phyloP scores from a whole-genome alignment of 202 grass and related monocot genomes.

The Dendrocalamus latiflorus region DNA sequence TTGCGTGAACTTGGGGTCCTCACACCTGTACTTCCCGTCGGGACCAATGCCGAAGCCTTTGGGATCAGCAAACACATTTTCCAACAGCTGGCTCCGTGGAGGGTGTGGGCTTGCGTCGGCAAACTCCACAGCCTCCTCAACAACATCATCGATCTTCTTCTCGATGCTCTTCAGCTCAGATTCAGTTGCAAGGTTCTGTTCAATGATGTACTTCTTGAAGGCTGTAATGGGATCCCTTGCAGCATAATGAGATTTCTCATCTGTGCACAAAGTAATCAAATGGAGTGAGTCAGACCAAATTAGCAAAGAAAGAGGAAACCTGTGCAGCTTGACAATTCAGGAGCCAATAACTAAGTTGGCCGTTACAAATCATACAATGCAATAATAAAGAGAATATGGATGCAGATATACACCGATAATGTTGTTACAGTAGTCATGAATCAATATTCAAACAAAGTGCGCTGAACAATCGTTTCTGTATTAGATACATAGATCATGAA shows the following conservation, averaged over 20 bases:
- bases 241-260: slow-evolving; percentile 80
- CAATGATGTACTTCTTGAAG: slow-evolving; percentile 74
- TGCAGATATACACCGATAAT: not conserved
- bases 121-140: slow-evolving; percentile 90
- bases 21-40: slow-evolving; percentile 75
- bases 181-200: slow-evolving; percentile 65
- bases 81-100: slow-evolving; percentile 74
- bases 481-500: not conserved
- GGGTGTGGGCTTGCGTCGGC: slow-evolving; percentile 77
- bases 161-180: slow-evolving; percentile 77
- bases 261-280: slow-evolving; percentile 27
- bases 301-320: not conserved
- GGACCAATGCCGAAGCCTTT: slow-evolving; percentile 92
- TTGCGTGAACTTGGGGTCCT: slow-evolving; percentile 82
- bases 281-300: not conserved
- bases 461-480: not conserved
- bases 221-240: slow-evolving; percentile 67
- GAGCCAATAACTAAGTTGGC: not conserved
- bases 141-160: slow-evolving; percentile 68
- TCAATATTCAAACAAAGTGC: not conserved
- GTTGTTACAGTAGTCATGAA: not conserved
- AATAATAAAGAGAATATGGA: not conserved
- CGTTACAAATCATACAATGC: not conserved
- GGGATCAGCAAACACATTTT: slow-evolving; percentile 86
- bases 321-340: not conserved